Evolutionary conservation across 371 early-diverging fungal genomes (phyloP), one percentile per base, ranked within the genome.

Genomic region (Mucor racemosus): DNA sequence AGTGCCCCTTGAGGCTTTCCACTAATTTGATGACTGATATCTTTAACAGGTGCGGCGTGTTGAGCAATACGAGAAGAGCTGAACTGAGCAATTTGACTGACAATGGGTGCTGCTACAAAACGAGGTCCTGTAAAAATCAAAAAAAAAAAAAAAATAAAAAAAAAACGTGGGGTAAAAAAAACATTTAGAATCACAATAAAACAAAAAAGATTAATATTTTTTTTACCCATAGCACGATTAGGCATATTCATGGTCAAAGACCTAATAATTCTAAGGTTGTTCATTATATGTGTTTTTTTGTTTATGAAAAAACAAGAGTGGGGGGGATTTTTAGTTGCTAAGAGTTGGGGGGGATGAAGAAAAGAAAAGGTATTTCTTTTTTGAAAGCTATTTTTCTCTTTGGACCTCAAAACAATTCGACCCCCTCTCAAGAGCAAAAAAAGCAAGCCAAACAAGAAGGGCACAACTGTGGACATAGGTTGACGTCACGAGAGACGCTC

Each of bases 1-100:
- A 95, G 77, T 55, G 82, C 76, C 40, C 78, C 76, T 57, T 46
- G 80, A 53, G 69, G 80, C 59, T 80, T 76, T 50, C 78, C 73
- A 50, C 71, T 66, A 39, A 76, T 71, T 40, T 78, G 76, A 54
- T 76, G 72, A 34, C 56, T 66, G 41, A 50, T 41, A 48, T 78
- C 73, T 41, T 57, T 61, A 31, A 65, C 62, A 40, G 75, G 77
- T 41, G 83, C 46, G 36, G 82, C 83, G 59, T 78, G 73, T 63
- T 68, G 68, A 59, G 55, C 62, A 41, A 75, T 62, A 11, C 71
- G 65, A 46, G 76, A 69, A 53, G 74, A 73, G 66, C 79, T 78
- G 76, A 83, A 83, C 21, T 72, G 77, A 63, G 76, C 59, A 35
- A 74, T 26, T 60, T 78, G 75, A 53, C 65, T 74, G 46, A 48